phyloP scores from a whole-genome alignment of 2,329 filamentous ascomycete species.

The Gnomoniopsis sp. region DNA sequence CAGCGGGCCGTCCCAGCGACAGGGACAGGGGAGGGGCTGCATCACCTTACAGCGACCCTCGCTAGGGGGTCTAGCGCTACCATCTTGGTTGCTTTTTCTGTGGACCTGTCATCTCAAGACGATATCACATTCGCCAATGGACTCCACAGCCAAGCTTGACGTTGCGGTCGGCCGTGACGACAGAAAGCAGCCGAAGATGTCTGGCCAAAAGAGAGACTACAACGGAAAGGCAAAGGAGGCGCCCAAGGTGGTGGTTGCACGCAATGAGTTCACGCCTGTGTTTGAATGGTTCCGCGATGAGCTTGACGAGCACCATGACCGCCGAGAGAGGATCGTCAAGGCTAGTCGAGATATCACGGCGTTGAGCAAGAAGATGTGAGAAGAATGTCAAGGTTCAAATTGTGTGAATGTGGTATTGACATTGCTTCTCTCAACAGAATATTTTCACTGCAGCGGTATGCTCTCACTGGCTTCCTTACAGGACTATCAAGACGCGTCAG shows the following conservation, averaged over 20 bases:
- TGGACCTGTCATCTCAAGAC: background rate
- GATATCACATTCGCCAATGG: background rate
- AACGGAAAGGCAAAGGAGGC: slow-evolving; percentile 45
- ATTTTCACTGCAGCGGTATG: slow-evolving; percentile 76
- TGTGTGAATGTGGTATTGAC: background rate
- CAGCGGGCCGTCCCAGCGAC: background rate
- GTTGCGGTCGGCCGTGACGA: background rate
- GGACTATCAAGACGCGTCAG: background rate
- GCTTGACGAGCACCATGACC: slow-evolving; percentile 91
- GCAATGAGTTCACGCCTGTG: slow-evolving; percentile 62
- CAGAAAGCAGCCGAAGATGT: slow-evolving; percentile 27
- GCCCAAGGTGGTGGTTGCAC: slow-evolving; percentile 28
- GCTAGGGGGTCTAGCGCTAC: background rate
- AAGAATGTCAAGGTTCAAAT: slow-evolving; percentile 2
- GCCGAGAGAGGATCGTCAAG: slow-evolving; percentile 86
- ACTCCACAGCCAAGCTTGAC: background rate
- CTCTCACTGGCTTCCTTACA: slow-evolving; percentile 8
- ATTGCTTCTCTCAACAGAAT: slow-evolving; percentile 51
- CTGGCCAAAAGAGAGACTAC: slow-evolving; percentile 51
- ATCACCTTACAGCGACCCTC: background rate
- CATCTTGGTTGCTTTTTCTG: background rate
- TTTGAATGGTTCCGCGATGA: slow-evolving; percentile 85
- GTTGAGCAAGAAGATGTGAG: slow-evolving; percentile 93
- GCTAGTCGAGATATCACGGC: slow-evolving; percentile 89
- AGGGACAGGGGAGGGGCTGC: background rate